These are phyloP conservation scores for Rhodotorula sphaerocarpa DNA, from an alignment of 768 basidiomycete species.

Conservation along the genomic window DNA sequence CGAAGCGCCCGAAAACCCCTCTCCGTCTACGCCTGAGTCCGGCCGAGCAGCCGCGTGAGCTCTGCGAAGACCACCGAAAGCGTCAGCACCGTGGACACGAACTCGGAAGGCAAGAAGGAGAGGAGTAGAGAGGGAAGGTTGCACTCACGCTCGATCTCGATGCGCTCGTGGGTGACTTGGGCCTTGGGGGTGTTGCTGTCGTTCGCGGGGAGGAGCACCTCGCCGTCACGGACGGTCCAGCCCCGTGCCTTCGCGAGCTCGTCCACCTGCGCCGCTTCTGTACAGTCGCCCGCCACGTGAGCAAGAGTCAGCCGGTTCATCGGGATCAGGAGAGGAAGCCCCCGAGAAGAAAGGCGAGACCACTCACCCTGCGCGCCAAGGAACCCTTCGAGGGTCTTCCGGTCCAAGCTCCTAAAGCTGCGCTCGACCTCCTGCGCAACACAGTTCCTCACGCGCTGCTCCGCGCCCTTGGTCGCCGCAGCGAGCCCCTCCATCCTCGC, in stretches of 20 bases:
- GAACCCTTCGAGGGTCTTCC: constrained; percentile 21
- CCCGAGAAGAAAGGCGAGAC: neutral
- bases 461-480: constrained; percentile 5
- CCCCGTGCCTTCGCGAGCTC: neutral
- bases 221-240: constrained; percentile 27
- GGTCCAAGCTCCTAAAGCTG: constrained; percentile 27
- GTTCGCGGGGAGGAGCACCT: constrained; percentile 34
- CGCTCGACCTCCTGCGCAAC: constrained; percentile 28
- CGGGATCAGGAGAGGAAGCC: too few species aligned
- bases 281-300: too few species aligned
- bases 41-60: neutral
- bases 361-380: constrained; percentile 22
- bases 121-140: neutral
- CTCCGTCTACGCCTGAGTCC: neutral
- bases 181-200: constrained; percentile 36
- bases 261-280: constrained; percentile 6
- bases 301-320: too few species aligned
- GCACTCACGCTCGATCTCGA: constrained; percentile 36
- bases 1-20: too few species aligned
- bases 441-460: constrained; percentile 1
- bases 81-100: neutral
- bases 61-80: neutral
- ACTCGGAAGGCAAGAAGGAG: neutral
- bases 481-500: neutral
- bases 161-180: constrained; percentile 34